phyloP scores from a whole-genome alignment of 805 yeast genomes.

The Saccharomycopsis capsularis region DNA sequence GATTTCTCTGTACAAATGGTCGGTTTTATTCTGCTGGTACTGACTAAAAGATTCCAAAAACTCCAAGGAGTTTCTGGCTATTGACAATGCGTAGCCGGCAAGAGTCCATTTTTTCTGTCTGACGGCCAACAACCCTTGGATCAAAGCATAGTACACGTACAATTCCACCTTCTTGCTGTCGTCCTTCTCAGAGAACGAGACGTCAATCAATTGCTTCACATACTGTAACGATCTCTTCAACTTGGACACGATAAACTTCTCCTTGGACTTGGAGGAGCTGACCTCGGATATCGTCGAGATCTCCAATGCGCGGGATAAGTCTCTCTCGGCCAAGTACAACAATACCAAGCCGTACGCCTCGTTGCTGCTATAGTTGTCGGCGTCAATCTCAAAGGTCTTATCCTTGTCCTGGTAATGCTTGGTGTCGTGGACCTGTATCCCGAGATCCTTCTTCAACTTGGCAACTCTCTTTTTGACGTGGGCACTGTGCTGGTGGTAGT shows the following conservation, averaged over 20 bases:
- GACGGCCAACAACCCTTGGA: conserved; percentile 45
- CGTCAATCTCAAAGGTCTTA: conserved; percentile 38
- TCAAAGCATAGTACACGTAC: conserved; percentile 40
- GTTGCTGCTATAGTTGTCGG: conserved; percentile 46
- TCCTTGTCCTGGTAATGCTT: conserved; percentile 47
- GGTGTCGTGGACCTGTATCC: conserved; percentile 60
- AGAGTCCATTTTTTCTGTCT: conserved; percentile 48
- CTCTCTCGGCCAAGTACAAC: conserved; percentile 72
- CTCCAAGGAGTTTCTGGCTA: conserved; percentile 57
- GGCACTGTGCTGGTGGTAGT: conserved; percentile 61
- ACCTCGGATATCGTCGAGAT: conserved; percentile 48
- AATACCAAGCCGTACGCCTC: conserved; percentile 48
- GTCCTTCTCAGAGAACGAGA: conserved; percentile 9
- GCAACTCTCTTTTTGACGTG: conserved; percentile 53
- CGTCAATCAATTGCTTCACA: conserved; percentile 33
- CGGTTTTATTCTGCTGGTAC: conserved; percentile 22
- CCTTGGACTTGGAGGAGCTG: conserved; percentile 38
- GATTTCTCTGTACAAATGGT: conserved; percentile 43
- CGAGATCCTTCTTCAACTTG: conserved; percentile 57
- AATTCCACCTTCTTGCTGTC: conserved; percentile 21
- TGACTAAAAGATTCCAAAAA: conserved; percentile 36
- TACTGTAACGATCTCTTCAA: conserved; percentile 54
- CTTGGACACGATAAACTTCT: conserved; percentile 55
- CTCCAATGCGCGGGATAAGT: conserved; percentile 62
- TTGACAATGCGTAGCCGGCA: conserved; percentile 47